Evolutionary conservation across 2,329 filamentous ascomycete genomes (phyloP), one percentile per base, ranked within the genome.

Genomic region (Fusarium goolgardi): DNA sequence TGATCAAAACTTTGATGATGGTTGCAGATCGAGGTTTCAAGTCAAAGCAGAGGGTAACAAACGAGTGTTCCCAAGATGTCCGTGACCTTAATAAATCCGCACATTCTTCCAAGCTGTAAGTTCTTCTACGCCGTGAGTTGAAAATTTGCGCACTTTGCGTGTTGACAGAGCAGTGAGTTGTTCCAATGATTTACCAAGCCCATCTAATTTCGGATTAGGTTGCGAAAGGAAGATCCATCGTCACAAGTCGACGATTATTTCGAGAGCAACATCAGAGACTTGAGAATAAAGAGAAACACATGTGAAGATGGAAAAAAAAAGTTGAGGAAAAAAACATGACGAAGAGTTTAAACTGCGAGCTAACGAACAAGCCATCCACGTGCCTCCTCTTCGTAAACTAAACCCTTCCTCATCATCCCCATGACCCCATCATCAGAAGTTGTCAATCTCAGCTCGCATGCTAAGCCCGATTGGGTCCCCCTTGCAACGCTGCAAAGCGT

Each of bases 401-500:
- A 21, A 18, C 21, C 35, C 21, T 25, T 43, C 29, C 13, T 21
- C 16, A 9, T 41, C 21, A 15, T 21, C 4, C 4, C 21, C n/a
- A n/a, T n/a, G n/a, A n/a, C n/a, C 4, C 37, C 37, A 35, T 35
- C 34, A 35, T 35, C 34, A 35, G 18, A 35, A 35, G 34, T 35
- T 9, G 20, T 39, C n/a, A 10, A 45, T 20, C 5, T 43, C 31
- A 54, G 40, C 60, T 73, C 70, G 72, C 71, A 75, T 63, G 32
- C 73, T 75, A 75, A 71, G 53, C 73, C 65, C 9, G 45, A 66
- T 61, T 16, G 11, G 61, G 62, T 35, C 16, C n/a, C 27, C 25
- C 13, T 70, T 73, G 71, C 69, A 70, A 71, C 40, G 16, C 63
- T 41, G 18, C 62, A 71, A 40, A 7, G n/a, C 51, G 39, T 39